Percentiles rank a stretch among this genome's conserved stretches.
These are phyloP conservation scores for Venustampulla echinocandica DNA, from an alignment of 495 filamentous ascomycete genomes.

Conservation along the genomic window DNA sequence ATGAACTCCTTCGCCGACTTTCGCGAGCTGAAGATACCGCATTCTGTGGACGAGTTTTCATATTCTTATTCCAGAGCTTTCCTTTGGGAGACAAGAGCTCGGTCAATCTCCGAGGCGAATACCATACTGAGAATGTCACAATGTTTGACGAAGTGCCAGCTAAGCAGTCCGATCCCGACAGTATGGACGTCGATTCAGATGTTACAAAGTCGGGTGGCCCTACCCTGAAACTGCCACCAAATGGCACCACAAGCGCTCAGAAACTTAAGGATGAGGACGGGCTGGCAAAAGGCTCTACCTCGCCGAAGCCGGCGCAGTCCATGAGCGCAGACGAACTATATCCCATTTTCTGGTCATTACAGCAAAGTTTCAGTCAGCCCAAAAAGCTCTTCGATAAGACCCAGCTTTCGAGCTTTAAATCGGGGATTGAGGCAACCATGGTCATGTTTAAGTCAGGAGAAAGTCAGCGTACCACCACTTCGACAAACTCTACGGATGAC, in stretches of 20 bases:
- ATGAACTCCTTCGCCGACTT: conserved; percentile 83
- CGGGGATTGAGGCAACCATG: conserved; percentile 68
- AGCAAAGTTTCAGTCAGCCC: conserved; percentile 85
- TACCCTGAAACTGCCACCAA: conserved; percentile 21
- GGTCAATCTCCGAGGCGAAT: conserved; percentile 93
- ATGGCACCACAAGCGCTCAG: conserved; percentile 20
- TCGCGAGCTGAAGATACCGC: conserved; percentile 93
- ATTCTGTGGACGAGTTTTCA: conserved; percentile 93
- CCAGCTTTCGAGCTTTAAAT: conserved; percentile 68
- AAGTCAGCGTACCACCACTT: conserved; percentile 45
- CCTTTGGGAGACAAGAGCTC: conserved; percentile 93
- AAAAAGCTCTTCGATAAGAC: conserved; percentile 64
- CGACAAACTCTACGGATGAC: conserved; percentile 50
- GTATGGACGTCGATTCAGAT: conserved; percentile 46
- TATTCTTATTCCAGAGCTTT: conserved; percentile 96
- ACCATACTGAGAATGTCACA: conserved; percentile 91
- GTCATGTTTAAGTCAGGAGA: conserved; percentile 70
- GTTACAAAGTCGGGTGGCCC: not conserved
- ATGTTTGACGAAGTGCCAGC: conserved; percentile 56
- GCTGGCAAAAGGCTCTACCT: conserved; percentile 43
- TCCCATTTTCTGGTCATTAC: conserved; percentile 87
- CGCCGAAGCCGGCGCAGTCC: conserved; percentile 34
- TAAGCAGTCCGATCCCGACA: conserved; percentile 48
- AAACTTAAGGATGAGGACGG: conserved; percentile 32
- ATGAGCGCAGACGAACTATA: conserved; percentile 70